Base-by-base conservation (phyloP, 345 rosid genomes). In the Sonneratia alba region DNA sequence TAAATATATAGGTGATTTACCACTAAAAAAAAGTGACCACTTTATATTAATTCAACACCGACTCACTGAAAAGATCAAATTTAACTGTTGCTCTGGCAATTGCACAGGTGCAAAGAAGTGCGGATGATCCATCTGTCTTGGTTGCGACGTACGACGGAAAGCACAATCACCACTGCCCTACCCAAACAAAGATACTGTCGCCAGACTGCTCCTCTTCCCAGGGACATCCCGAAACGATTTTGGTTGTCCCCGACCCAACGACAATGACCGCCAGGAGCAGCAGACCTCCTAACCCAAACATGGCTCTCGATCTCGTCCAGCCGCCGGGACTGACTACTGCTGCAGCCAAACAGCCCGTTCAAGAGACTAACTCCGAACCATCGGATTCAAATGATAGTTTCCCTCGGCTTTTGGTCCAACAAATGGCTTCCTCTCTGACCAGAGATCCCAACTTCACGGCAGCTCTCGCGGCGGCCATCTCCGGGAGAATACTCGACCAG, bases 131-230 rank as follows among this genome's bases (percentile, higher is more conserved):
- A 3, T 75, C 93, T 1, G 19, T 89, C 70, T 70, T 91, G 57
- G 89, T 94, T 4, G 95, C 91, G 6, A 90, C 91, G 34, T 94
- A 94, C 47, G 97, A 94, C 81, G 98, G 98, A 70, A 86, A 86
- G 63, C 97, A 94, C 83, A 94, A 88, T 68, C 98, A 91, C 27
- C 67, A 66, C 40, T 70, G 61, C 24, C 80, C 73, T 21, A 78
- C 85, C 61, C 79, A 73, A 42, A 81, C 85, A 0, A 84, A 79
- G 45, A 40, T 75, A 57, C 3, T 22, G 34, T 57, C 4, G 32
- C 63, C 63, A 57, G 6, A 7, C 63, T 21, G 34, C 63, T 57
- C 63, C 32, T 19, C 63, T 21, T 22, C 63, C 34, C 63, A 22
- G 22, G 63, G 63, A 57, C 21, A 57, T 57, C 32, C 63, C 5